phyloP scores from a whole-genome alignment of 2,329 filamentous ascomycete genomes.

The Aciculosporium take region DNA sequence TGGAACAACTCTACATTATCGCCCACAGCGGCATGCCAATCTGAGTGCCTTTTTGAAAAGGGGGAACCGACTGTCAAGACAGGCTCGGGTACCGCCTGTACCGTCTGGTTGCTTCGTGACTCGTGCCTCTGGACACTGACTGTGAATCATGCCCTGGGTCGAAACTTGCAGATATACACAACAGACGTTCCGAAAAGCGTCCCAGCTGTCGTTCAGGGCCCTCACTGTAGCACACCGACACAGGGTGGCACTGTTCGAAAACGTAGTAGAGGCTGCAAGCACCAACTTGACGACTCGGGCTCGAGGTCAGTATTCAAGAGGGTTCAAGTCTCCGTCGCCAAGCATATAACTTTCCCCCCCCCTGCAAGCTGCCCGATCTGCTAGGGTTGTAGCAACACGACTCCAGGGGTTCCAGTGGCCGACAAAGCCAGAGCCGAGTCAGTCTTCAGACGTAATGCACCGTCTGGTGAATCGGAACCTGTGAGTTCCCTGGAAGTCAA shows the following conservation, averaged over 20 bases:
- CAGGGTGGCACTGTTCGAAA: conserved; percentile 2
- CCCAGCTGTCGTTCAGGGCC: conserved; percentile 1
- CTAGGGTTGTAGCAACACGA: conserved; percentile 19
- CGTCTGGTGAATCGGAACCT: conserved; percentile 2
- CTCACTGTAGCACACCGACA: conserved; percentile 10
- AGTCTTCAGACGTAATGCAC: conserved; percentile 6
- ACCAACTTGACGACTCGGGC: conserved; percentile 23
- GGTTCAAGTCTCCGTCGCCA: conserved; percentile 22
- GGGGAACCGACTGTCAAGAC: conserved; percentile 7
- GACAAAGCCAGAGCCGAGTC: conserved; percentile 11
- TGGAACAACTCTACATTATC: not conserved
- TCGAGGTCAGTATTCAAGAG: conserved; percentile 25
- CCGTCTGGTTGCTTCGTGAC: not conserved
- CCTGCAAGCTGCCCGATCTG: conserved; percentile 18
- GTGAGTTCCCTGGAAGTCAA: not conserved
- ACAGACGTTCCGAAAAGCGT: not conserved
- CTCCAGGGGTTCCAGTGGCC: conserved; percentile 25
- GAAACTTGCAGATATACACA: not conserved
- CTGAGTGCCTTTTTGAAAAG: not conserved
- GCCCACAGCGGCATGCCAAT: conserved; percentile 1
- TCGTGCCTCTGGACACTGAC: conserved; percentile 2
- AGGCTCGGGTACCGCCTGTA: conserved; percentile 4
- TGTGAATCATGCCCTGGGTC: not conserved
- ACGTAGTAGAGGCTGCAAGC: conserved; percentile 21
- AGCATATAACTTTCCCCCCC: conserved; percentile 26